Base-by-base conservation (phyloP, 1,284 basidiomycete species). In the Coniferiporia weirii region DNA sequence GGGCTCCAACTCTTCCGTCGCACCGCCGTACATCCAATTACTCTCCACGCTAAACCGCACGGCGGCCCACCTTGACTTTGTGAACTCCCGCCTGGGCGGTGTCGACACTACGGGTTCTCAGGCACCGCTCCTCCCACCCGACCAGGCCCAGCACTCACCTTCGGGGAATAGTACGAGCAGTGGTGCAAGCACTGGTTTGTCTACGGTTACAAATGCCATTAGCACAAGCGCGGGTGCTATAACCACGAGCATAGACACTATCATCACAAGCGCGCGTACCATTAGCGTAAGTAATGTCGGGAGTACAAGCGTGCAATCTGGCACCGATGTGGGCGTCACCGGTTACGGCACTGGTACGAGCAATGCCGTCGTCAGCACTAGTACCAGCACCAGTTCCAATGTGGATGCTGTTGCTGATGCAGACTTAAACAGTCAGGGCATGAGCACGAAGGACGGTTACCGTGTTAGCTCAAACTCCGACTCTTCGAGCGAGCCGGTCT, bases 11-110 rank as follows among this genome's bases (percentile, higher is more conserved):
- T 68, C 71, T 36, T 63, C 66, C 17, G 70, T 70, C 22, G 70
- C 68, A 34, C 69, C 72, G 32, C 84, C 85, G 2, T 89, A 79
- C 68, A 73, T 87, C 20, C 85, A 87, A 62, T 71, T 89, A 34
- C 51, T 67, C 19, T 58, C 62, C 22, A 61, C 56, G 7, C 76
- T 9, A 85, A 81, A 27, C 4, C 71, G 78, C 56, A 64, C 69
- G 17, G 66, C 70, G 57, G 75, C 80, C 1, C 78, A 80, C 64
- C 22, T 67, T 13, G 81, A 84, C 56, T 85, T 85, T 63, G 78
- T 85, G 19, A 67, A 75, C 15, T 66, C 71, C 9, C 80, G 83
- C 10, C 68, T 84, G 22, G 72, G 71, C 55, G 81, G 81, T 38
- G 65, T 74, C 35, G 83, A 84, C 64, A 76, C 75, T 1, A 77